Evolutionary conservation across 129 eudicot genomes (phyloP).

Genomic region (Cynara cardunculus): DNA sequence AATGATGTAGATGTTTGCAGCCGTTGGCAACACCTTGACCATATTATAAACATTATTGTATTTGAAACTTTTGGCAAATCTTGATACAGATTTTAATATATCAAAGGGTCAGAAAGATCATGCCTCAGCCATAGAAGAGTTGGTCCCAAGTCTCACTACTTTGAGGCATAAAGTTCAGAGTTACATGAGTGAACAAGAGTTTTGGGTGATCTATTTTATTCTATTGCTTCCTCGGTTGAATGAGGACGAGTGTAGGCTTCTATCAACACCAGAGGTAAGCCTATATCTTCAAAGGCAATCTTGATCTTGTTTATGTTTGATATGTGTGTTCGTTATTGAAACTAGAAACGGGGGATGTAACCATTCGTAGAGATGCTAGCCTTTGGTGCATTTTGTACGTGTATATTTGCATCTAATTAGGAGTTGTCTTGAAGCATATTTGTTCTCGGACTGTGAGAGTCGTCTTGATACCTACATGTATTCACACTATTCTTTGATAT

Average conservation of each 20-base stretch:
- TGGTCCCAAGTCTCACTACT: slow-evolving; percentile 54
- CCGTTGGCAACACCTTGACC: too few species aligned
- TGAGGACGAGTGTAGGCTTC: slow-evolving; percentile 42
- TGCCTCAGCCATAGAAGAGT: slow-evolving; percentile 38
- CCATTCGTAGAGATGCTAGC: too few species aligned
- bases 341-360: not conserved
- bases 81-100: slow-evolving; percentile 50
- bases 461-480: too few species aligned
- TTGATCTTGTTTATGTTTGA: not conserved
- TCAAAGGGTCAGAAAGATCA: slow-evolving; percentile 70
- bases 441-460: too few species aligned
- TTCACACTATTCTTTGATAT: too few species aligned
- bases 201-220: slow-evolving; percentile 78
- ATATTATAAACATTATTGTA: not conserved
- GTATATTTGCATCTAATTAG: not conserved
- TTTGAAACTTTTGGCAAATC: not conserved
- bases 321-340: not conserved
- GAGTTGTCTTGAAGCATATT: not conserved
- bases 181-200: slow-evolving; percentile 41
- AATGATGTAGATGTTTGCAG: too few species aligned
- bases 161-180: slow-evolving; percentile 44
- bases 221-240: slow-evolving; percentile 65
- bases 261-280: slow-evolving; percentile 66
- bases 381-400: not conserved
- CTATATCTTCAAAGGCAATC: not conserved